A percentile compares a stretch with the other conserved stretches of the same genome.
phyloP scores from a whole-genome alignment of 768 basidiomycete species.

The Phlebiopsis gigantea region DNA sequence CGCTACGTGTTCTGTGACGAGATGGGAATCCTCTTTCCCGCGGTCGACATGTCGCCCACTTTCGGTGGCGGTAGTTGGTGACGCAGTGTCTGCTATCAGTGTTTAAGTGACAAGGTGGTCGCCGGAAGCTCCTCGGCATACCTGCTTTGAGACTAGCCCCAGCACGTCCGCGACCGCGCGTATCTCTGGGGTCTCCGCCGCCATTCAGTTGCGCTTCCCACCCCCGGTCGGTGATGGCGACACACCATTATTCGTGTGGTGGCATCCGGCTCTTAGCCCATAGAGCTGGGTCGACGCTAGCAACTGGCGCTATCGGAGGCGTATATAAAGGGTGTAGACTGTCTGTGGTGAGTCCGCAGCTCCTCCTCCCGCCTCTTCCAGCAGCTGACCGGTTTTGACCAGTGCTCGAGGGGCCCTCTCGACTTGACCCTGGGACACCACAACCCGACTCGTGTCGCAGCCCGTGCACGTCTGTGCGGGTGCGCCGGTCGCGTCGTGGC shows the following conservation, averaged over 20 bases:
- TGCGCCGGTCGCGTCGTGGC: constrained; percentile 15
- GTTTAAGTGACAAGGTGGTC: neutral
- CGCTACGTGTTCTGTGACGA: neutral
- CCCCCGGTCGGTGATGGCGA: neutral
- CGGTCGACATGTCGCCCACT: neutral
- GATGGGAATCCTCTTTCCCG: neutral
- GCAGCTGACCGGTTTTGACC: neutral
- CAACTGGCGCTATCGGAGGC: neutral
- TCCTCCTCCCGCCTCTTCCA: neutral
- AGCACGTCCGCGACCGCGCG: neutral
- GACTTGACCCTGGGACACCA: constrained; percentile 9
- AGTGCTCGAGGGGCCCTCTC: neutral
- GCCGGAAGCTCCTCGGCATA: neutral
- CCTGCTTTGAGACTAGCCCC: neutral
- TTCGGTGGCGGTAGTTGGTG: neutral
- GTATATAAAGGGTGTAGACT: neutral
- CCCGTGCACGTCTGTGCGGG: constrained; percentile 11
- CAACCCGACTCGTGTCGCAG: constrained; percentile 10
- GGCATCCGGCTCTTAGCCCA: neutral
- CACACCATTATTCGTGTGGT: neutral
- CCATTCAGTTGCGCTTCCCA: neutral
- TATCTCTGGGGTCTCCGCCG: neutral
- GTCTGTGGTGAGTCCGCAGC: neutral
- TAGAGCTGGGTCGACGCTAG: neutral
- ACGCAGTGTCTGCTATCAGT: neutral